These are phyloP conservation scores for Millerozyma miso DNA, from an alignment of 805 yeast species.

Conservation along the genomic window DNA sequence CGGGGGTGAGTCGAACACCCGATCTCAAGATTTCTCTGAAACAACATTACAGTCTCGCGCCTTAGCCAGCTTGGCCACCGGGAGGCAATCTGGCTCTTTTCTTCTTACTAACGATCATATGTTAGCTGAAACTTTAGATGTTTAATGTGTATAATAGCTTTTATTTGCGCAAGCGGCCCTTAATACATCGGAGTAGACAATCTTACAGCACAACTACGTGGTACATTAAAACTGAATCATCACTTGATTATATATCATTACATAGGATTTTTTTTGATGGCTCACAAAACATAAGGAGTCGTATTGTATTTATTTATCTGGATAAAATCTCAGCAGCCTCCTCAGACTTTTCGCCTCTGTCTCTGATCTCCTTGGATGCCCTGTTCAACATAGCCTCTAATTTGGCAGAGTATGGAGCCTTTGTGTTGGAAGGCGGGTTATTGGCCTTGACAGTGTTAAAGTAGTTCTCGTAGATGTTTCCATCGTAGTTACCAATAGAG, in stretches of 20 bases:
- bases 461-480: conserved; percentile 42
- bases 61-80: conserved; percentile 23
- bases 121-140: no score
- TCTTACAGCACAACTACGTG: no score
- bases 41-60: conserved; percentile 20
- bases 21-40: conserved; percentile 18
- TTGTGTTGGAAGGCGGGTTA: conserved; percentile 27
- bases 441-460: conserved; percentile 30
- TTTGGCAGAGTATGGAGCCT: conserved; percentile 39
- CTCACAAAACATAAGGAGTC: no score
- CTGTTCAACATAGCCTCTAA: conserved; percentile 41
- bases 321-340: conserved; percentile 31
- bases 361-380: conserved; percentile 30
- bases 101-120: no score
- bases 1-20: conserved; percentile 23
- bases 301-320: conserved; percentile 14
- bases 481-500: conserved; percentile 39
- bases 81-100: conserved; percentile 12
- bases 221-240: neutral
- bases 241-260: neutral
- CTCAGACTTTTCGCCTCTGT: conserved; percentile 33
- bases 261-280: neutral
- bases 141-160: no score
- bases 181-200: no score
- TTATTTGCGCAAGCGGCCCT: no score